Evolutionary conservation across 108 stramenopile species (phyloP), one percentile per base, ranked within the genome.

Genomic region (Conticribra weissflogii): DNA sequence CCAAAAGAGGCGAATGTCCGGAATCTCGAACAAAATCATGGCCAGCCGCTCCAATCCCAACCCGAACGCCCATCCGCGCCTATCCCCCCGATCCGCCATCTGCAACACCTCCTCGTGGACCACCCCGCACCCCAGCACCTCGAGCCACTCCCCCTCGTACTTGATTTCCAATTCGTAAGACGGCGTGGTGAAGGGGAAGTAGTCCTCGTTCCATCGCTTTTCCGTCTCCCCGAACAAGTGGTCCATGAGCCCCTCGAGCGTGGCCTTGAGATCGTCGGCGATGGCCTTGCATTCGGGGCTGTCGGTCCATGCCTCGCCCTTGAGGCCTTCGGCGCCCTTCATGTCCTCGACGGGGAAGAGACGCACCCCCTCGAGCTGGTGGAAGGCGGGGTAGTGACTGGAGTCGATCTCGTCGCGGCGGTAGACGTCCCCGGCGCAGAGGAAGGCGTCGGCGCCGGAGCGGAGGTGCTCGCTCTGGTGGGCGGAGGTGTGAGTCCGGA

Each of bases 121-220:
- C 66, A 97, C 93, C 7, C 98, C 98, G 50, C 96, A 97, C 29
- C 98, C 98, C 51, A 98, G 81, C 1, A 98, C 97, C 78, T 98
- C 98, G 51, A 98, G 64, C 98, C 98, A 98, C 64, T 95, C 84
- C 1, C 90, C 98, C 24, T 95, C 72, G 77, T 89, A 96, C 48
- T 83, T 84, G 16, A 98, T 90, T 59, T 98, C 98, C 33, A 97
- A 85, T 83, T 98, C 98, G 59, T 88, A 86, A 54, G 92, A 94
- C 8, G 97, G 96, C 28, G 94, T 84, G 0, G 98, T 98, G 70
- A 98, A 98, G 12, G 98, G 98, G 63, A 98, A 98, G 85, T 96
- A 98, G 74, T 73, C 93, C 78, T 72, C 93, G 24, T 56, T 70
- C 82, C 82, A 83, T 41, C 54, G 22, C 51, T 81, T 84, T 30